These are phyloP conservation scores for Nitzschia inconspicua DNA, from an alignment of 108 stramenopile species.

Conservation along the genomic window DNA sequence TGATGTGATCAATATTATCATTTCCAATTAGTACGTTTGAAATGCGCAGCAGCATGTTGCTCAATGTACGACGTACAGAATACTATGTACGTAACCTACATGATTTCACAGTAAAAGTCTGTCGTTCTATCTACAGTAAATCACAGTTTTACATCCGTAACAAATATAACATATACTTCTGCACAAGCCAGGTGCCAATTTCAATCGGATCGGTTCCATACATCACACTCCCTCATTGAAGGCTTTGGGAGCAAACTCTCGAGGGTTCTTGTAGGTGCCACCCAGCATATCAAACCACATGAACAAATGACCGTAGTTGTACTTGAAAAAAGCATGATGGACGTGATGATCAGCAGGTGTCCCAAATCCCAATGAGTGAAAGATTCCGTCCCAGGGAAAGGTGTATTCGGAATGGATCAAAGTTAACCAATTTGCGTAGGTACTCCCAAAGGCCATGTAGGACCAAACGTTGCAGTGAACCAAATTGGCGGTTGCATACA, in stretches of 20 bases:
- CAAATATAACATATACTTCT: too few relatives aligned
- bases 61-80: too few relatives aligned
- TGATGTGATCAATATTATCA: too few relatives aligned
- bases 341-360: constrained; percentile 93
- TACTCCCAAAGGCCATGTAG: constrained; percentile 92
- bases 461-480: constrained; percentile 91
- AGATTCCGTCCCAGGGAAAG: constrained; percentile 71
- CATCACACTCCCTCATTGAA: constrained; percentile 75
- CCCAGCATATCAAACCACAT: constrained; percentile 88
- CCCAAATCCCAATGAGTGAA: constrained; percentile 77
- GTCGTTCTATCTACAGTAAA: too few relatives aligned
- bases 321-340: constrained; percentile 95
- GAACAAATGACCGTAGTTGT: constrained; percentile 94
- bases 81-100: too few relatives aligned
- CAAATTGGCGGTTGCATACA: constrained; percentile 77
- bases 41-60: too few relatives aligned
- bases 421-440: constrained; percentile 87
- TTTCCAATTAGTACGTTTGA: too few relatives aligned
- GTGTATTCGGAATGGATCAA: constrained; percentile 89
- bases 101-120: too few relatives aligned
- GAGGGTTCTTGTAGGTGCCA: constrained; percentile 81
- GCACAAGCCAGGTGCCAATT: too few relatives aligned
- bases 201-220: too few relatives aligned
- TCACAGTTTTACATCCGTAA: too few relatives aligned
- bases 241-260: constrained; percentile 50